These are phyloP conservation scores for Ceraceosorus bombacis DNA, from an alignment of 1,284 basidiomycete species.

Conservation along the genomic window DNA sequence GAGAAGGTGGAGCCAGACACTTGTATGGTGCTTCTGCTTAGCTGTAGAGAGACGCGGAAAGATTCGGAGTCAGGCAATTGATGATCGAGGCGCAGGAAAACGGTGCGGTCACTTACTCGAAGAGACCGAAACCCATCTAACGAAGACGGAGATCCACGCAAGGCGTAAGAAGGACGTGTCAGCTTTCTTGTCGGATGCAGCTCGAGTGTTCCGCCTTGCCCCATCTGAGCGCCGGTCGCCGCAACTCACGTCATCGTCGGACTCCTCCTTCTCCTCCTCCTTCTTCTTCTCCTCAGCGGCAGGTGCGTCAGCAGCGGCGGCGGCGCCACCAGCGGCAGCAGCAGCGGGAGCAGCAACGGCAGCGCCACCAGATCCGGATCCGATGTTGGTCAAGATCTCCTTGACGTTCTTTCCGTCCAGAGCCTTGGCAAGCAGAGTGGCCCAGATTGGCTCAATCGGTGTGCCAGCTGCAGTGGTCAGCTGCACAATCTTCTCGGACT, in stretches of 20 bases:
- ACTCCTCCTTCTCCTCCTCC: slow-evolving; percentile 70
- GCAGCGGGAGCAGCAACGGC: slow-evolving; percentile 54
- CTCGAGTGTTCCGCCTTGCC: too few species aligned
- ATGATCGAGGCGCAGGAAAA: too few species aligned
- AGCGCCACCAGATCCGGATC: slow-evolving; percentile 63
- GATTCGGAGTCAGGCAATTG: too few species aligned
- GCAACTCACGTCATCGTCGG: slow-evolving; percentile 29
- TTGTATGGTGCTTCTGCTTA: too few species aligned
- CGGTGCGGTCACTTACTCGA: too few species aligned
- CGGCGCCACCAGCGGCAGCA: slow-evolving; percentile 59
- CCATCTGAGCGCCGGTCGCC: too few species aligned
- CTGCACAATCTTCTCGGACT: slow-evolving; percentile 85
- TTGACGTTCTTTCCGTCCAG: slow-evolving; percentile 97
- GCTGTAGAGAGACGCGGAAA: too few species aligned
- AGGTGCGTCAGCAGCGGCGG: slow-evolving; percentile 56
- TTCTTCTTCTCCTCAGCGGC: slow-evolving; percentile 50
- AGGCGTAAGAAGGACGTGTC: too few species aligned
- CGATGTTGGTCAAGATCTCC: slow-evolving; percentile 84
- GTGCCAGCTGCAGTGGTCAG: slow-evolving; percentile 73
- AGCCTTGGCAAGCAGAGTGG: slow-evolving; percentile 88
- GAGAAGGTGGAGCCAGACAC: too few species aligned
- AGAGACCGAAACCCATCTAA: too few species aligned
- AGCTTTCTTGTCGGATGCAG: too few species aligned
- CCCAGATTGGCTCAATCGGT: slow-evolving; percentile 96
- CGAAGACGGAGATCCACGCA: too few species aligned